Evolutionary conservation across 129 eudicot species (phyloP).

Genomic region (Glebionis coronaria): DNA sequence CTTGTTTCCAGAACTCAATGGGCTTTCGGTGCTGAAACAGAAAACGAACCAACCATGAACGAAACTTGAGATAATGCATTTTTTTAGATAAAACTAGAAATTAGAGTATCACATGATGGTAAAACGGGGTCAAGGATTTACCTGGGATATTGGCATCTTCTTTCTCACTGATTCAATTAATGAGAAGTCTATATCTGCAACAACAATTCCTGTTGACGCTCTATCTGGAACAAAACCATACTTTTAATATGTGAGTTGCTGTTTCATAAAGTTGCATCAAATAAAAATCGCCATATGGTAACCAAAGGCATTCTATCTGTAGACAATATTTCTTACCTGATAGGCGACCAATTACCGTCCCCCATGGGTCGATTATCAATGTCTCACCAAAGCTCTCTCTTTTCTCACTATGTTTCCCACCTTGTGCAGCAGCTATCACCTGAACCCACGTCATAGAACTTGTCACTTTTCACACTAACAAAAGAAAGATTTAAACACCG

Average conservation of each 20-base stretch:
- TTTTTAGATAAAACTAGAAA: not conserved
- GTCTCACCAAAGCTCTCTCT: constrained; percentile 92
- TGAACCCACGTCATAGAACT: constrained; percentile 26
- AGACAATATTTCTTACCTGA: constrained; percentile 45
- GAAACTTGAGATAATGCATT: not conserved
- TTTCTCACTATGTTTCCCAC: constrained; percentile 82
- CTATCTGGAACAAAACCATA: constrained; percentile 42
- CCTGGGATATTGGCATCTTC: constrained; percentile 87
- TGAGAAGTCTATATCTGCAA: constrained; percentile 88
- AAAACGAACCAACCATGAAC: constrained; percentile 6
- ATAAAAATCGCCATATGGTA: not conserved
- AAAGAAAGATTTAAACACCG: not conserved
- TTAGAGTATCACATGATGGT: not conserved
- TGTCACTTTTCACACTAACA: not conserved
- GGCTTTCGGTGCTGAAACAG: constrained; percentile 67
- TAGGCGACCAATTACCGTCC: constrained; percentile 69
- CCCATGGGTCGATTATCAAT: constrained; percentile 95
- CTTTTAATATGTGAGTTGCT: constrained; percentile 13
- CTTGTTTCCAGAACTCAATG: constrained; percentile 59
- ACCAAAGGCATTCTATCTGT: too few relatives aligned
- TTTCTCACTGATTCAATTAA: constrained; percentile 71
- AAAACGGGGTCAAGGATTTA: constrained; percentile 15
- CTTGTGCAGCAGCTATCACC: constrained; percentile 99
- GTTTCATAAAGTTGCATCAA: constrained; percentile 15
- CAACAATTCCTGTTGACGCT: constrained; percentile 71